A percentile compares a stretch with the other conserved stretches of the same genome.
phyloP scores from a whole-genome alignment of 768 basidiomycete genomes.

The Trametes meyenii region DNA sequence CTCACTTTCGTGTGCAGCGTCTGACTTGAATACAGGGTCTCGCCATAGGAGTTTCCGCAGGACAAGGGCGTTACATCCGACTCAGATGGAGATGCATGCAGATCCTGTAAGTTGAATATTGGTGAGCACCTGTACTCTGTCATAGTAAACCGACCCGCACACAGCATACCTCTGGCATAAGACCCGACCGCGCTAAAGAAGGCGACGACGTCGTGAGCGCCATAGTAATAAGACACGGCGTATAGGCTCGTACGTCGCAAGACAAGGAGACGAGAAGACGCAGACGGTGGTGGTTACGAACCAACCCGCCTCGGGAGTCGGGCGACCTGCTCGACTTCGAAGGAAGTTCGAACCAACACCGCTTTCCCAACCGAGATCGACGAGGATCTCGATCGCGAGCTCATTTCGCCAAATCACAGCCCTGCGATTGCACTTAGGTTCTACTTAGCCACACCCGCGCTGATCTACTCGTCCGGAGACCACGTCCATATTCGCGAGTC shows the following conservation, averaged over 20 bases:
- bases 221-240: not conserved
- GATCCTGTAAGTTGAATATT: not conserved
- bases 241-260: not conserved
- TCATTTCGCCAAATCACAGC: not conserved
- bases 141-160: too few species aligned
- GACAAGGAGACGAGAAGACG: not conserved
- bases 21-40: constrained; percentile 3
- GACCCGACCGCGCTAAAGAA: not conserved
- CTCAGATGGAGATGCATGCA: not conserved
- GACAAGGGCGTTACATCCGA: not conserved
- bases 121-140: too few species aligned
- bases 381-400: constrained; percentile 4
- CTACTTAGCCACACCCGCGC: not conserved
- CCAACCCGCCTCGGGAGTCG: not conserved
- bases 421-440: not conserved
- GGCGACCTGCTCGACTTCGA: too few species aligned
- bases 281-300: not conserved
- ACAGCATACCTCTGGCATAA: not conserved
- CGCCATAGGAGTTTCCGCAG: not conserved
- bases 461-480: not conserved
- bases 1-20: not conserved
- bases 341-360: not conserved
- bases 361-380: constrained; percentile 7
- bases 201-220: not conserved
- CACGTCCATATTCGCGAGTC: not conserved